Percentiles rank a stretch among this genome's conserved stretches.
phyloP scores from a whole-genome alignment of 495 filamentous ascomycete species.

The Xylaria cubensis region DNA sequence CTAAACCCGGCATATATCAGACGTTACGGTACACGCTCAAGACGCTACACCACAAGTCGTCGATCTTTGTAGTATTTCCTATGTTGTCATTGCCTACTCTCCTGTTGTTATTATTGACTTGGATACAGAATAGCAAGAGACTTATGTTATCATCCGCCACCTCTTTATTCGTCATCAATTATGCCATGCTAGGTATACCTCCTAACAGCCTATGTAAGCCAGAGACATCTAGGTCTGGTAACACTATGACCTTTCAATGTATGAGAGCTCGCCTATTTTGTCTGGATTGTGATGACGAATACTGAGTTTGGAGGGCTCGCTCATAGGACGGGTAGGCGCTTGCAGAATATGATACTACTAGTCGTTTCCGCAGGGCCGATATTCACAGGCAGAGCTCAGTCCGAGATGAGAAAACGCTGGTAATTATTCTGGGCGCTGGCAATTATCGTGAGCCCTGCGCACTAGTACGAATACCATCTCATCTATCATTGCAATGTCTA shows the following conservation, averaged over 20 bases:
- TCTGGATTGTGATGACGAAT: background rate
- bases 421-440: conserved; percentile 5
- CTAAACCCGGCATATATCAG: conserved; percentile 13
- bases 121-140: background rate
- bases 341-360: background rate
- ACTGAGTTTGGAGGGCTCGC: background rate
- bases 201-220: background rate
- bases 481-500: conserved; percentile 29
- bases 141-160: conserved; percentile 5
- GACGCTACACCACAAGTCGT: background rate
- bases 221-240: background rate
- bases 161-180: background rate
- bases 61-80: background rate
- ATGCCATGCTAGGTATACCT: background rate
- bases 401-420: background rate
- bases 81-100: conserved; percentile 19
- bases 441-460: conserved; percentile 7
- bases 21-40: background rate
- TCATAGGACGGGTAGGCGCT: background rate
- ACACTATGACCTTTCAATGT: background rate
- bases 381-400: background rate
- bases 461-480: conserved; percentile 14
- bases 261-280: background rate
- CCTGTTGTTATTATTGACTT: conserved; percentile 8
- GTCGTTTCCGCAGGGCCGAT: background rate